Evolutionary conservation across 495 filamentous ascomycete species (phyloP).

Genomic region (Umbilicaria muhlenbergii): DNA sequence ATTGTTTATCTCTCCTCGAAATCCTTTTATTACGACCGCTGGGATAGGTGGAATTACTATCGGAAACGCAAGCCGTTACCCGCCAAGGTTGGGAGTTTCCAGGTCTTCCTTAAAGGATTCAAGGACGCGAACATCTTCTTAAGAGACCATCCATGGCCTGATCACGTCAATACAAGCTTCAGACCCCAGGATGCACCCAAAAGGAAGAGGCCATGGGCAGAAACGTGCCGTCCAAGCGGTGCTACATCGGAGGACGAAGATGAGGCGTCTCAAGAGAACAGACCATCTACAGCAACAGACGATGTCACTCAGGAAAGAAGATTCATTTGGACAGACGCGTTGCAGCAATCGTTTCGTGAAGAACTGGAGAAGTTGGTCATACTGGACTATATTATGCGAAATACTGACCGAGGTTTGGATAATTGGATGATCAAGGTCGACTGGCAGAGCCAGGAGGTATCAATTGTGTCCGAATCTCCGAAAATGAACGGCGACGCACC

Average conservation of each 20-base stretch:
- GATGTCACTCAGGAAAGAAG: constrained; percentile 31
- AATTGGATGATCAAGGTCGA: constrained; percentile 99
- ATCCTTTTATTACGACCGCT: constrained; percentile 95
- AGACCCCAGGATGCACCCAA: constrained; percentile 52
- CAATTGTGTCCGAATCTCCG: constrained; percentile 70
- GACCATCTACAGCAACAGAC: constrained; percentile 27
- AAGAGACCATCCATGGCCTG: constrained; percentile 94
- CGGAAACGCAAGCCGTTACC: constrained; percentile 79
- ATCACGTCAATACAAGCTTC: constrained; percentile 68
- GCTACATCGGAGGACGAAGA: constrained; percentile 54
- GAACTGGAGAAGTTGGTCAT: constrained; percentile 96
- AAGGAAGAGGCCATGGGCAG: constrained; percentile 66
- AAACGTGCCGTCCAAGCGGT: constrained; percentile 65
- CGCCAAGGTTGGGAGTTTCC: constrained; percentile 86
- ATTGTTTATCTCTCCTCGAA: constrained; percentile 89
- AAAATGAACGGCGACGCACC: constrained; percentile 36
- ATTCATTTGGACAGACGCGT: constrained; percentile 74
- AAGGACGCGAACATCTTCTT: constrained; percentile 95
- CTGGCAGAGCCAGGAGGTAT: constrained; percentile 63
- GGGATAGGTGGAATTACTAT: constrained; percentile 81
- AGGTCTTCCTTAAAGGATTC: constrained; percentile 91
- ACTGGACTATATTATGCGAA: constrained; percentile 97
- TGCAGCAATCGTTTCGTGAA: constrained; percentile 88
- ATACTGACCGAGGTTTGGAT: constrained; percentile 90
- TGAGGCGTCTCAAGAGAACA: constrained; percentile 41